phyloP scores from a whole-genome alignment of 345 rosid species.

The Rhizophora apiculata region DNA sequence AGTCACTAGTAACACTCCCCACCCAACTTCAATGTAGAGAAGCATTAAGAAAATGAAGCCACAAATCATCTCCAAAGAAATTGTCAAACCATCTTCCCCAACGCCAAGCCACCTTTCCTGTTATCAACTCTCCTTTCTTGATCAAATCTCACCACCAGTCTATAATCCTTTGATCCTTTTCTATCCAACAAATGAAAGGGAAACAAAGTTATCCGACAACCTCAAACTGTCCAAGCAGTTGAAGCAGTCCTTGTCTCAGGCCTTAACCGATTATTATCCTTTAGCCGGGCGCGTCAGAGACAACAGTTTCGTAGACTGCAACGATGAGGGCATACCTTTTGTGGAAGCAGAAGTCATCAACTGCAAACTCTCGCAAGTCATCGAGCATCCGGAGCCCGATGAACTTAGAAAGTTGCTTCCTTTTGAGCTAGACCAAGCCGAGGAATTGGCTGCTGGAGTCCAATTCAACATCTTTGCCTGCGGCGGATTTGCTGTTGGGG shows the following conservation, averaged over 20 bases:
- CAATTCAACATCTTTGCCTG: slow-evolving; percentile 41
- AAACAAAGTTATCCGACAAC: neutral
- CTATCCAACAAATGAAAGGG: slow-evolving; percentile 12
- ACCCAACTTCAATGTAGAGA: too few species aligned
- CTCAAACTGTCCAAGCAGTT: slow-evolving; percentile 14
- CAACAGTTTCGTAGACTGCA: slow-evolving; percentile 24
- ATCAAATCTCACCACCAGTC: slow-evolving; percentile 36
- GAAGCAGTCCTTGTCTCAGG: slow-evolving; percentile 42
- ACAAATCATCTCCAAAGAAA: slow-evolving; percentile 22
- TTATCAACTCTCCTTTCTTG: slow-evolving; percentile 36
- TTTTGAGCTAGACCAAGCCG: slow-evolving; percentile 12
- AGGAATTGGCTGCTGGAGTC: slow-evolving; percentile 14
- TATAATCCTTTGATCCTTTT: slow-evolving; percentile 35
- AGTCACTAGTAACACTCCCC: too few species aligned
- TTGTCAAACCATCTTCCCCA: slow-evolving; percentile 40
- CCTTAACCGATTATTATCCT: slow-evolving; percentile 43
- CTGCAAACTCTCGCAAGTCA: slow-evolving; percentile 19
- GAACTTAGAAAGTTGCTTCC: slow-evolving; percentile 28
- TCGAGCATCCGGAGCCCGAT: slow-evolving; percentile 12
- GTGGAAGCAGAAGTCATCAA: slow-evolving; percentile 12
- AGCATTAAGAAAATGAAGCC: too few species aligned
- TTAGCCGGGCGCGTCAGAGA: slow-evolving; percentile 44
- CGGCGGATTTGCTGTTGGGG: slow-evolving; percentile 41
- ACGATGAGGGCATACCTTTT: slow-evolving; percentile 29
- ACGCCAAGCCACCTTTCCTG: slow-evolving; percentile 32